phyloP scores from a whole-genome alignment of 108 stramenopile genomes.

The Pseudonitzschia pungens region DNA sequence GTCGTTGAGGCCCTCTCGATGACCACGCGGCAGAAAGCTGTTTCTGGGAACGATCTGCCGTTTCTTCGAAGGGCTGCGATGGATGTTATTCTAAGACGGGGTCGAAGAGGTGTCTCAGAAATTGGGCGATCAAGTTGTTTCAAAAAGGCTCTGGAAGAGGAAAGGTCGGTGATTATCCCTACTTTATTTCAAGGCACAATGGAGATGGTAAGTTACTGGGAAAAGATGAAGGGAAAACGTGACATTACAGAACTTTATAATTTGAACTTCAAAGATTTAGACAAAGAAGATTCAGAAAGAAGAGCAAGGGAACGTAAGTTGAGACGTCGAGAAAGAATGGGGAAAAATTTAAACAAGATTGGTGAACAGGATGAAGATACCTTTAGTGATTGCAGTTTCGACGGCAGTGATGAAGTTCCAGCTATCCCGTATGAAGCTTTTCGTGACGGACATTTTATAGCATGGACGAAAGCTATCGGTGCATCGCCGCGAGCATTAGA shows the following conservation, averaged over 20 bases:
- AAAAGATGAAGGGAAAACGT: constrained; percentile 12
- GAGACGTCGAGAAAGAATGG: constrained; percentile 23
- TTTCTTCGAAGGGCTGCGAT: constrained; percentile 74
- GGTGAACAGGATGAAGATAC: background rate
- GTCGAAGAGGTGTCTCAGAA: constrained; percentile 47
- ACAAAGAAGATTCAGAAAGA: constrained; percentile 20
- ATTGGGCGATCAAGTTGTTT: constrained; percentile 48
- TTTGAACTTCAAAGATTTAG: constrained; percentile 26
- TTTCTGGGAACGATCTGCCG: constrained; percentile 66
- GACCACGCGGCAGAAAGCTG: constrained; percentile 50
- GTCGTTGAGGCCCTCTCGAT: constrained; percentile 65
- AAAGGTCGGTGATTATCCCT: constrained; percentile 49
- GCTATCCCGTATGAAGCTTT: background rate
- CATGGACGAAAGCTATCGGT: background rate
- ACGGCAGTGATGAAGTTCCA: constrained; percentile 19
- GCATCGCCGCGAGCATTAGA: constrained; percentile 12
- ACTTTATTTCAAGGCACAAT: constrained; percentile 63
- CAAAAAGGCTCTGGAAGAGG: constrained; percentile 48
- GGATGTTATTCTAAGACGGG: constrained; percentile 54
- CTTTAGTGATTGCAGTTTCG: constrained; percentile 11
- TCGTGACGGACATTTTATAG: background rate
- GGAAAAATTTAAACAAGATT: constrained; percentile 10
- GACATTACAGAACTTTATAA: background rate
- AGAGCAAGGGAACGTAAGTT: constrained; percentile 30
- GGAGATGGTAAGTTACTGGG: constrained; percentile 39